phyloP scores from a whole-genome alignment of 2,329 filamentous ascomycete genomes.

The Colletotrichum sidae region DNA sequence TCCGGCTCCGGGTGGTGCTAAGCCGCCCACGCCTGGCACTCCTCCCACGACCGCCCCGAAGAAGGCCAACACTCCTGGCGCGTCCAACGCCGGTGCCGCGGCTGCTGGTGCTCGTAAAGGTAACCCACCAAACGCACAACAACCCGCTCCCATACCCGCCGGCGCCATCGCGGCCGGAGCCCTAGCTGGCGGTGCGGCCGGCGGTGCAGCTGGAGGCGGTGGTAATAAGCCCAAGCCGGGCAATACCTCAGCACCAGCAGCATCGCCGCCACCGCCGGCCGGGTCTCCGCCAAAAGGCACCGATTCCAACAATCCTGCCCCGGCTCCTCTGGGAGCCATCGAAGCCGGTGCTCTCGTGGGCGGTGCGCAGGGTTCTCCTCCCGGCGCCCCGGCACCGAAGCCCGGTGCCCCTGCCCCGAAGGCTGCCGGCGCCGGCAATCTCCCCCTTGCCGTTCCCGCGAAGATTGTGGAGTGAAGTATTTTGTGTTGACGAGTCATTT shows the following conservation, averaged over 20 bases:
- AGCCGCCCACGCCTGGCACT: not conserved
- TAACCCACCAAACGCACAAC: constrained; percentile 13
- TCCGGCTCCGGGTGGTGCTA: not conserved
- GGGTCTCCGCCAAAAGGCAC: not conserved
- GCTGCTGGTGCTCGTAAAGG: constrained; percentile 16
- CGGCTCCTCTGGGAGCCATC: constrained; percentile 18
- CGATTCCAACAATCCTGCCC: constrained; percentile 9
- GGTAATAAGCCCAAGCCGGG: constrained; percentile 13
- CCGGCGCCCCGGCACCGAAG: constrained; percentile 3
- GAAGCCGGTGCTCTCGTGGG: constrained; percentile 21
- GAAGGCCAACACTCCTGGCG: constrained; percentile 12
- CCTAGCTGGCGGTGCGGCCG: constrained; percentile 12
- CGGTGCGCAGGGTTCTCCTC: constrained; percentile 12
- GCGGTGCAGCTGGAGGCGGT: not conserved
- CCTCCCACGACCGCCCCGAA: constrained; percentile 1
- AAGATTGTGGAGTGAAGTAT: constrained; percentile 13
- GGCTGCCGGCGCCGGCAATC: not conserved
- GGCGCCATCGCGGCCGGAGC: constrained; percentile 5
- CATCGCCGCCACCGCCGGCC: constrained; percentile 1
- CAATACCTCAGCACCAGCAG: not conserved
- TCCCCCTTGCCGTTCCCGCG: constrained; percentile 26
- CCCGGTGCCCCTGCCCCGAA: constrained; percentile 8
- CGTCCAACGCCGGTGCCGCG: constrained; percentile 10
- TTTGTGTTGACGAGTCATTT: constrained; percentile 31
- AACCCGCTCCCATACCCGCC: constrained; percentile 14